Evolutionary conservation across 1,139 yeast genomes (phyloP).

Genomic region (Pichia sp.): DNA sequence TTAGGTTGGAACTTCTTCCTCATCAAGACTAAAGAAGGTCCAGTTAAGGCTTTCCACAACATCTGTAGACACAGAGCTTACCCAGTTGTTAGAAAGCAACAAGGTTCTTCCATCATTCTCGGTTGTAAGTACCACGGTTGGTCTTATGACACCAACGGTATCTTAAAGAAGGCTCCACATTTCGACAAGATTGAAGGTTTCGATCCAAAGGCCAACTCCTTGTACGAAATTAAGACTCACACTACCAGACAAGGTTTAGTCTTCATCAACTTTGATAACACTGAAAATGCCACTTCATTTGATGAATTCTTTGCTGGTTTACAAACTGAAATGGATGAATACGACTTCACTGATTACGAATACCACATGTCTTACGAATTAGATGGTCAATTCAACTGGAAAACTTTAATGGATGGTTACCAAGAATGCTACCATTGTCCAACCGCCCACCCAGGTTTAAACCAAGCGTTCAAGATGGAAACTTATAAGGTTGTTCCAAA

Average conservation of each 20-base stretch:
- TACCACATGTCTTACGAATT: slow-evolving; percentile 65
- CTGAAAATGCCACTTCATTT: slow-evolving; percentile 40
- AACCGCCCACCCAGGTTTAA: slow-evolving; percentile 62
- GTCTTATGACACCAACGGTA: slow-evolving; percentile 60
- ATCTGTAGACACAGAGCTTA: slow-evolving; percentile 65
- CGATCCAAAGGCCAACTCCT: slow-evolving; percentile 51
- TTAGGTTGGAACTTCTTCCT: slow-evolving; percentile 56
- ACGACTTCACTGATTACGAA: slow-evolving; percentile 58
- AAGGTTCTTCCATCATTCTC: slow-evolving; percentile 54
- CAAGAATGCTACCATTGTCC: slow-evolving; percentile 70
- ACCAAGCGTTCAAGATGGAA: slow-evolving; percentile 57
- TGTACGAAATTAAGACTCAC: slow-evolving; percentile 54
- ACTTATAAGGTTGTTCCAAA: slow-evolving; percentile 64
- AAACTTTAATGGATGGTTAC: slow-evolving; percentile 65
- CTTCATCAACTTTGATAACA: slow-evolving; percentile 50
- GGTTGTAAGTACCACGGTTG: slow-evolving; percentile 69
- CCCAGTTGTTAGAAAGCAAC: slow-evolving; percentile 56
- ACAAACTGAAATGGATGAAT: slow-evolving; percentile 50
- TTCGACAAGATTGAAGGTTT: slow-evolving; percentile 60
- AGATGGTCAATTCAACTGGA: slow-evolving; percentile 64
- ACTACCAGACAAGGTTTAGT: slow-evolving; percentile 56
- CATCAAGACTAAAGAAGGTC: slow-evolving; percentile 51
- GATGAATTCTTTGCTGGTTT: slow-evolving; percentile 53
- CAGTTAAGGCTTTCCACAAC: slow-evolving; percentile 58
- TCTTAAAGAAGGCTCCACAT: slow-evolving; percentile 58